A percentile compares a stretch with the other conserved stretches of the same genome.
Evolutionary conservation across 306 rosid species (phyloP).

Genomic region (Sechiopsis laciniata): DNA sequence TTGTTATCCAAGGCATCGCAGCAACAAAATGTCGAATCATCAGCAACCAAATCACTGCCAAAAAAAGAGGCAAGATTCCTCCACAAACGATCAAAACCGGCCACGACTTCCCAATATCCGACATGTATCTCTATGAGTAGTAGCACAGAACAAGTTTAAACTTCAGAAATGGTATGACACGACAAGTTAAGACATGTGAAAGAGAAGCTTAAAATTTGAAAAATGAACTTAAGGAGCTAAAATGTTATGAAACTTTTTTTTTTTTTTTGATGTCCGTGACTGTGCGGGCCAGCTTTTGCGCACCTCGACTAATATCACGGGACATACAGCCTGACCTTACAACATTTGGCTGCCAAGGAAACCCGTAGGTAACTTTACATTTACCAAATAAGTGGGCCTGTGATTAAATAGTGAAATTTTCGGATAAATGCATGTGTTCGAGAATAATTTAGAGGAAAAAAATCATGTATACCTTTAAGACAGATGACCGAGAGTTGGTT

Average conservation of each 20-base stretch:
- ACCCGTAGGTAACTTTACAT: slow-evolving; percentile 7
- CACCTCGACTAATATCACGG: too few relatives aligned
- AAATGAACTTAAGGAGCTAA: not conserved
- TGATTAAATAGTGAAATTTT: not conserved
- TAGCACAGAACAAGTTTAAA: slow-evolving; percentile 8
- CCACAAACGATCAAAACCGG: slow-evolving; percentile 94
- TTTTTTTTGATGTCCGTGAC: too few relatives aligned
- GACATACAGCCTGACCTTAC: too few relatives aligned
- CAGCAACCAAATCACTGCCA: slow-evolving; percentile 89
- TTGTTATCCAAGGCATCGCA: slow-evolving; percentile 98
- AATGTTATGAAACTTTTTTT: too few relatives aligned
- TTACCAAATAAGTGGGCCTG: not conserved
- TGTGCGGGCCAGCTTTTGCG: too few relatives aligned
- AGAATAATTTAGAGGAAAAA: not conserved
- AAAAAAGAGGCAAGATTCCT: slow-evolving; percentile 78
- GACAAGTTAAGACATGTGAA: not conserved
- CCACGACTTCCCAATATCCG: slow-evolving; percentile 95
- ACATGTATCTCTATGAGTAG: slow-evolving; percentile 81
- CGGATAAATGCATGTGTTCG: not conserved
- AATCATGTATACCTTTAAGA: slow-evolving; percentile 57
- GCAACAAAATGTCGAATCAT: slow-evolving; percentile 91
- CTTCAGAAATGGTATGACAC: not conserved
- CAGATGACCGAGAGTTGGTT: slow-evolving; percentile 83
- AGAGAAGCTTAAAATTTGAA: slow-evolving; percentile 19
- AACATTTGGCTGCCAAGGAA: too few relatives aligned